Conservation (phyloP, 768 basidiomycete species). For the Aureoboletus auriporus region DNA sequence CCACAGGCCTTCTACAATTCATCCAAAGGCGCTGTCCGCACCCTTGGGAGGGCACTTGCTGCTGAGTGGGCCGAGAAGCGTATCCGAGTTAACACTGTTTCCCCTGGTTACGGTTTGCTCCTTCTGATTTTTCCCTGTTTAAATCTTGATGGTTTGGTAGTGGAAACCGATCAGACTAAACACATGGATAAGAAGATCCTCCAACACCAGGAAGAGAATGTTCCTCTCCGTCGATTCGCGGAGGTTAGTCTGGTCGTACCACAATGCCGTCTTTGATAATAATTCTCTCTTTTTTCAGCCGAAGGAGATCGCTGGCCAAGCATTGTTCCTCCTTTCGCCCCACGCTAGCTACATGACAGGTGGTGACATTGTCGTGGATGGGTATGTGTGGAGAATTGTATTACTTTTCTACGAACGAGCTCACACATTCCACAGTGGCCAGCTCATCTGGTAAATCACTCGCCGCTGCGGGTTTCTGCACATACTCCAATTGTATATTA, state of each 20-base stretch:
- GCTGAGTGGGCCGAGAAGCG: slow-evolving; percentile 52
- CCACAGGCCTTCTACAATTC: slow-evolving; percentile 54
- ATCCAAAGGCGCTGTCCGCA: slow-evolving; percentile 66
- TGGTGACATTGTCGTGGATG: slow-evolving; percentile 52
- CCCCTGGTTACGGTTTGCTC: slow-evolving; percentile 50
- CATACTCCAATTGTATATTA: background rate
- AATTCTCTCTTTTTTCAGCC: slow-evolving; percentile 32
- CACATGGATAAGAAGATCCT: slow-evolving; percentile 47
- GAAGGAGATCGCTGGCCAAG: slow-evolving; percentile 53
- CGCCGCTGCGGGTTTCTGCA: background rate
- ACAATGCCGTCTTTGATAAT: too few species aligned
- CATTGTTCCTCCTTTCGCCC: slow-evolving; percentile 49
- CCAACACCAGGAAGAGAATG: slow-evolving; percentile 44
- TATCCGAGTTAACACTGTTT: slow-evolving; percentile 61
- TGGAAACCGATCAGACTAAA: slow-evolving; percentile 56
- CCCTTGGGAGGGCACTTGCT: slow-evolving; percentile 56
- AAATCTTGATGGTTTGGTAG: slow-evolving; percentile 22
- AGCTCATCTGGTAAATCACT: slow-evolving; percentile 26
- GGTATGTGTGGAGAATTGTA: slow-evolving; percentile 34
- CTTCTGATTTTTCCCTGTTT: background rate
- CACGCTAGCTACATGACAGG: slow-evolving; percentile 57
- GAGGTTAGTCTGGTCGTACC: slow-evolving; percentile 31
- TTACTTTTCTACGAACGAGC: background rate
- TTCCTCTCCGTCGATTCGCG: slow-evolving; percentile 57
- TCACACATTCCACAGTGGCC: slow-evolving; percentile 12